Percentiles rank a stretch among this genome's conserved stretches.
These are phyloP conservation scores for Gastrolobium villosum DNA, from an alignment of 306 rosid genomes.

Conservation along the genomic window DNA sequence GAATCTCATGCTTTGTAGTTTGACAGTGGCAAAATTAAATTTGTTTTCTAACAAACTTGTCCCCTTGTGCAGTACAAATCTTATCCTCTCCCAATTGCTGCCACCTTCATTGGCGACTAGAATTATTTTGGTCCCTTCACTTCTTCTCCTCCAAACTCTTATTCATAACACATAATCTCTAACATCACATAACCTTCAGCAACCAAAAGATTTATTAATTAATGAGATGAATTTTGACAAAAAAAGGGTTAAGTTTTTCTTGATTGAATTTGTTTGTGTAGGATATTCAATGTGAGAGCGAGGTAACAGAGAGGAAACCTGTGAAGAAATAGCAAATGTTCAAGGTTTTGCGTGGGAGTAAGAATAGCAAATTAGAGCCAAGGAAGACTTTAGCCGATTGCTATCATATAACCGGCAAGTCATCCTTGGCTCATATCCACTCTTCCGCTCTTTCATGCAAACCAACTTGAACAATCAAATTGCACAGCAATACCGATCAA, in stretches of 20 bases:
- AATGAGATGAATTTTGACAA: no score
- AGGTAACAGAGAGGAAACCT: background rate
- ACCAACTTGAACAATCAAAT: background rate
- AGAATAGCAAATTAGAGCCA: conserved; percentile 15
- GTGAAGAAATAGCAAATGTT: background rate
- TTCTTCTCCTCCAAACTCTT: no score
- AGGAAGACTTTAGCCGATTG: background rate
- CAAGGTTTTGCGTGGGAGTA: conserved; percentile 1
- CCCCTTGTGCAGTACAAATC: no score
- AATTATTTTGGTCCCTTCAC: no score
- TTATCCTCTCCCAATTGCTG: no score
- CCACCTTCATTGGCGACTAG: no score
- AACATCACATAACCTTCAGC: no score
- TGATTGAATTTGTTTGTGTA: background rate
- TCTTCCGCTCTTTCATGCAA: background rate
- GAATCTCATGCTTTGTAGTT: no score
- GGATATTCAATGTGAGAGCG: background rate
- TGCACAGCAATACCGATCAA: background rate
- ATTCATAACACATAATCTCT: no score
- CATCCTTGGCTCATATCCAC: conserved; percentile 48
- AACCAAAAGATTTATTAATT: background rate
- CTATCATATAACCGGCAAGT: conserved; percentile 24
- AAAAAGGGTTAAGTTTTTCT: no score
- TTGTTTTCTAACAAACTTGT: no score
- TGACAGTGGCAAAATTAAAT: no score